Conservation (phyloP, 2,329 filamentous ascomycete species). For the Tolypocladium guangdongense region DNA sequence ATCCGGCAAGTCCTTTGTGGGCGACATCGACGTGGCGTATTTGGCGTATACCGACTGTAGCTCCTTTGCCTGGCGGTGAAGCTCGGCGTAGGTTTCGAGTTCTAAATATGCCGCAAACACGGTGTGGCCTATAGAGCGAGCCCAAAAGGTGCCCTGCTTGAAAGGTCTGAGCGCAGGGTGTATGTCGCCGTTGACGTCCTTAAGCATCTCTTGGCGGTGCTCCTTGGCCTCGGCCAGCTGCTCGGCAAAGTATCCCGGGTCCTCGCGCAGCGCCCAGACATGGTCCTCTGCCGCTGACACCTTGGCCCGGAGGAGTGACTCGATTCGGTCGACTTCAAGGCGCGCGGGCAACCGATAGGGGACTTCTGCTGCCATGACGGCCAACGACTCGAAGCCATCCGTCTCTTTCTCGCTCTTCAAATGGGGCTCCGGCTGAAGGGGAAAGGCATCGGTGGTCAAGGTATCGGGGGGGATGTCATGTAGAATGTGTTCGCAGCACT, state of each 20-base stretch:
- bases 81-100: constrained; percentile 26
- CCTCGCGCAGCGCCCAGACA: constrained; percentile 43
- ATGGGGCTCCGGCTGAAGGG: constrained; percentile 26
- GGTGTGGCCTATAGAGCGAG: constrained; percentile 22
- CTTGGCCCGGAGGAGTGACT: constrained; percentile 31
- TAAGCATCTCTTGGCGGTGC: constrained; percentile 33
- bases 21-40: constrained; percentile 19
- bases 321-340: constrained; percentile 34
- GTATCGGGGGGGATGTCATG: constrained; percentile 32
- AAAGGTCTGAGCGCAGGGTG: constrained; percentile 13
- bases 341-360: constrained; percentile 38
- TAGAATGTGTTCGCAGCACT: constrained; percentile 34
- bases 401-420: constrained; percentile 16
- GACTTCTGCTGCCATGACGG: constrained; percentile 32
- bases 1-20: constrained; percentile 16
- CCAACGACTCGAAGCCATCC: constrained; percentile 25
- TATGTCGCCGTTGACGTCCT: constrained; percentile 21
- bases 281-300: constrained; percentile 37
- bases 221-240: constrained; percentile 30
- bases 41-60: constrained; percentile 19
- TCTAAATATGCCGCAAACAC: constrained; percentile 20
- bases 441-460: constrained; percentile 16
- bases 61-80: constrained; percentile 19
- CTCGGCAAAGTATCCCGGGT: constrained; percentile 44
- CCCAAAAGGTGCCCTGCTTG: constrained; percentile 22